Evolutionary conservation across 352 stramenopile genomes (phyloP), one percentile per base, ranked within the genome.

Genomic region (Globisporangium alternatum): DNA sequence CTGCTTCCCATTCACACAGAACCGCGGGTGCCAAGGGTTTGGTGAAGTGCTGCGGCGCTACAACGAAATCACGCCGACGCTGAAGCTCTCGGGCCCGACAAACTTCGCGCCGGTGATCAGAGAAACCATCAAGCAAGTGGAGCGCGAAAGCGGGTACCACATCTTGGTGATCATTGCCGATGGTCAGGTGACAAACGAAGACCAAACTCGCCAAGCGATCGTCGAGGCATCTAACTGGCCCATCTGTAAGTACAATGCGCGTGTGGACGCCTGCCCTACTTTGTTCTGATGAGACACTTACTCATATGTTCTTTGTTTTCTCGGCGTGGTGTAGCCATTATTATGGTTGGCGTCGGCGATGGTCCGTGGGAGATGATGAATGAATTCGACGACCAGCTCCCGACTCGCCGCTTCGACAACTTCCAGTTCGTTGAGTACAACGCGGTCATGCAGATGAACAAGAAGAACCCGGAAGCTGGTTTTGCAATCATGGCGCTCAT

Each of bases 381-480:
- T 25, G 72, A 86, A 58, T 89, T 93, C 64, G 86, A 94, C 60
- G 78, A 94, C 61, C 65, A 80, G 31, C 64, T 94, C 15, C 80
- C 83, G 5, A 33, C 75, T 39, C 78, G 81, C 2, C 72, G 82
- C 48, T 93, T 91, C 56, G 83, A 93, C 76, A 94, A 94, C 63
- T 93, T 93, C 68, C 81, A 94, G 69, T 93, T 93, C 48, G 83
- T 93, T 22, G 77, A 84, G 39, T 93, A 91, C 71, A 76, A 79
- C 56, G 69, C 68, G 2, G 75, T 91, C n/a, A 80, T 90, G 71
- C 74, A 79, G 62, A 73, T 80, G 10, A 86, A 88, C 57, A 77
- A 70, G 63, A 83, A 80, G 64, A 85, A 88, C 65, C 81, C 80
- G 0, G 80, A 91, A 43, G 76, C 77, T 0, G 83, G 81, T 7